A percentile compares a stretch with the other conserved stretches of the same genome.
Conservation (phyloP, 2,329 filamentous ascomycete genomes). For the Tolypocladium sp. region DNA sequence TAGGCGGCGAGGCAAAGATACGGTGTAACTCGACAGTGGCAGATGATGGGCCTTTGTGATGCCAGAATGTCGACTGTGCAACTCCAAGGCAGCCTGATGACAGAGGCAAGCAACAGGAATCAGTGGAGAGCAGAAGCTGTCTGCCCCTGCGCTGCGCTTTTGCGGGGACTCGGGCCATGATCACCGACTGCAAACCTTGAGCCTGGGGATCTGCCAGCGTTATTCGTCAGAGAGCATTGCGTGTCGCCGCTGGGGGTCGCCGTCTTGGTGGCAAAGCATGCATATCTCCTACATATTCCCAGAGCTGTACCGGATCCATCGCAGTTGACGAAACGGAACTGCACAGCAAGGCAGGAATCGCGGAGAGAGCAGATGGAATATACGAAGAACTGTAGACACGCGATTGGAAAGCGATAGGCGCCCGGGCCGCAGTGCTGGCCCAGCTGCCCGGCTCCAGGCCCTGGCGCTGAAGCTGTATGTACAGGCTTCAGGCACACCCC, state of each 20-base stretch:
- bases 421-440: not conserved
- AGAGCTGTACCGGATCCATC: no score
- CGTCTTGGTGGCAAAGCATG: not conserved
- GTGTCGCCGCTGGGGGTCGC: not conserved
- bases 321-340: no score
- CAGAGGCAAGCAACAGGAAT: no score
- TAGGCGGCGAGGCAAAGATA: not conserved
- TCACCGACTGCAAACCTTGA: not conserved
- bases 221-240: not conserved
- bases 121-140: not conserved
- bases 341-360: not conserved
- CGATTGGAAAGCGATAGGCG: not conserved
- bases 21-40: not conserved
- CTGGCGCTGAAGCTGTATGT: not conserved
- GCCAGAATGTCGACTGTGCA: no score
- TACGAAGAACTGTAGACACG: no score
- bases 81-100: no score
- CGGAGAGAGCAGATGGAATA: not conserved
- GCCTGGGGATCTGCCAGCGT: not conserved
- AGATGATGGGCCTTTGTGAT: not conserved
- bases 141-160: not conserved
- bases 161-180: not conserved
- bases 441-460: not conserved
- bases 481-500: not conserved
- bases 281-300: not conserved